phyloP scores from a whole-genome alignment of 192 early-diverging fungal genomes.

The Coemansia sp. region DNA sequence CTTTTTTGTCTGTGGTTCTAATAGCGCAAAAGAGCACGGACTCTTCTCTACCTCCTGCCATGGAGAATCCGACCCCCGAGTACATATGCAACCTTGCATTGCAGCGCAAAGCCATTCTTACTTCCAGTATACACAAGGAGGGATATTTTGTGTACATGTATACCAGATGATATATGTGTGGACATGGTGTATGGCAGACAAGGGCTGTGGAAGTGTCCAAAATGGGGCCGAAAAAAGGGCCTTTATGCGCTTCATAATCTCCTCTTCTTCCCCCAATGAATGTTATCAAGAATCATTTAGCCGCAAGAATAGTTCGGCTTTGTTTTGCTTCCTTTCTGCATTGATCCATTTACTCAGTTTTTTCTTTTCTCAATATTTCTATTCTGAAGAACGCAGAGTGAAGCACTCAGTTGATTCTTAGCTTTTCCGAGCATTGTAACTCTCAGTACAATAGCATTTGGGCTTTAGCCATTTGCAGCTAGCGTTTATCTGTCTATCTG shows the following conservation, averaged over 20 bases:
- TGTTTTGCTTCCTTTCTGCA: neutral
- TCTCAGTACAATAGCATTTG: too few species aligned
- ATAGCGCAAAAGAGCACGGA: too few species aligned
- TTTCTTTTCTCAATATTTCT: too few species aligned
- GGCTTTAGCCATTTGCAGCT: too few species aligned
- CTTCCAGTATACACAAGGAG: neutral
- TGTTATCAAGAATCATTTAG: neutral
- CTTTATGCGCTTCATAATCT: neutral
- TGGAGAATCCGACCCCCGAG: neutral
- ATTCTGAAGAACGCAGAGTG: too few species aligned
- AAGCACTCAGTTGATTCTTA: too few species aligned
- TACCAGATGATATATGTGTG: neutral
- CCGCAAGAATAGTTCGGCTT: neutral
- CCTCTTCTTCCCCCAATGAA: neutral
- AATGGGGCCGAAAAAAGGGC: constrained; percentile 15
- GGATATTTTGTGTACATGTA: neutral
- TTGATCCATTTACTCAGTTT: too few species aligned
- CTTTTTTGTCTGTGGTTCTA: too few species aligned
- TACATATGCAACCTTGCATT: neutral
- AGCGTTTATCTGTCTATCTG: too few species aligned
- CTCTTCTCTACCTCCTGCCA: too few species aligned
- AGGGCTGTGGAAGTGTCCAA: neutral
- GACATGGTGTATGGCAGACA: neutral
- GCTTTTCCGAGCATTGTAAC: too few species aligned
- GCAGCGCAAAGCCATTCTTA: neutral